Conservation (phyloP, 805 yeast genomes). For the Saccharomycopsis microspora region DNA sequence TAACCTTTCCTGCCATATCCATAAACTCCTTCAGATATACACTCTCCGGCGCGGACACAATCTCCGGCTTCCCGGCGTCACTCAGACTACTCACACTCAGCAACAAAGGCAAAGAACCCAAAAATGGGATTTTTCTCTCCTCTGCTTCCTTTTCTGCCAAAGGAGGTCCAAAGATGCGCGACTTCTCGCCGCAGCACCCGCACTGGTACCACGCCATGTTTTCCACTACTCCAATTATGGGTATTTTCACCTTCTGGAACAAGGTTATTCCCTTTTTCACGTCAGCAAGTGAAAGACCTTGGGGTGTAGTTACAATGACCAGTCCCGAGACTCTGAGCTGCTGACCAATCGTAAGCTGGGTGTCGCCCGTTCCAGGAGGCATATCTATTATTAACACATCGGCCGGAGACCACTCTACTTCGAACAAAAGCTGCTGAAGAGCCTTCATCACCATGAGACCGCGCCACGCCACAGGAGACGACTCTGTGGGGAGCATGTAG, state of each 20-base stretch:
- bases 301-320: constrained; percentile 75
- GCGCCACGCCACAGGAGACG: constrained; percentile 72
- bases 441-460: constrained; percentile 86
- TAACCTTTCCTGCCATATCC: constrained; percentile 30
- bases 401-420: constrained; percentile 61
- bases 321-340: constrained; percentile 70
- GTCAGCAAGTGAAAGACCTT: constrained; percentile 72
- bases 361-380: constrained; percentile 93
- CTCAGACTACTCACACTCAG: constrained; percentile 47
- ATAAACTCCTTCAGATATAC: constrained; percentile 31
- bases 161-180: constrained; percentile 63
- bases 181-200: constrained; percentile 63
- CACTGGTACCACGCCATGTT: constrained; percentile 74
- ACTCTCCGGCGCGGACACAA: constrained; percentile 30
- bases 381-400: constrained; percentile 68
- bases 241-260: constrained; percentile 63
- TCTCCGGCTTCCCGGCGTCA: constrained; percentile 58
- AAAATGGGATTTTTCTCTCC: constrained; percentile 33
- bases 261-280: constrained; percentile 71
- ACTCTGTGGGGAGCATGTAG: constrained; percentile 52
- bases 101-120: constrained; percentile 61
- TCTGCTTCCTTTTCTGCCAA: constrained; percentile 41
- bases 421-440: constrained; percentile 70
- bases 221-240: constrained; percentile 67
- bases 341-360: constrained; percentile 75